phyloP scores from a whole-genome alignment of 306 rosid species.

The Citrullus colocynthis region DNA sequence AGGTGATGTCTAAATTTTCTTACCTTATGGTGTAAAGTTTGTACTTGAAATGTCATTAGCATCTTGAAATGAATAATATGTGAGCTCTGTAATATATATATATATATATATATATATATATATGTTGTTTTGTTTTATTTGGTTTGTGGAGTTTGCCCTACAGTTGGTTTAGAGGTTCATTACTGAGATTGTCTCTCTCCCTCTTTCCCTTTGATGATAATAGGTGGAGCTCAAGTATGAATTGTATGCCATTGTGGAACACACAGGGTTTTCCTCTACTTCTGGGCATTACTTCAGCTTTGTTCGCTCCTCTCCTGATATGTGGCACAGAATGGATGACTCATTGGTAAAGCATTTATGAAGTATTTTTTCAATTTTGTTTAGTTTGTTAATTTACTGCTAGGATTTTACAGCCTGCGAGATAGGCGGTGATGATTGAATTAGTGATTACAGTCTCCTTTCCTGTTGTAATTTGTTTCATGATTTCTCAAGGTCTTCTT shows the following conservation, averaged over 20 bases:
- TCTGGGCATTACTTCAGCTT: slow-evolving; percentile 82
- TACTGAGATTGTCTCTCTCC: neutral
- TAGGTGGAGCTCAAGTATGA: slow-evolving; percentile 61
- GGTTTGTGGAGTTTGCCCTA: neutral
- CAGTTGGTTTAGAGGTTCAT: neutral
- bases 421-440: neutral
- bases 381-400: neutral
- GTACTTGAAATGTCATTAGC: neutral
- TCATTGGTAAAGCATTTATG: slow-evolving; percentile 34
- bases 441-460: neutral
- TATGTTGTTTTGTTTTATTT: no score
- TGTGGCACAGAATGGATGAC: slow-evolving; percentile 80
- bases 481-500: neutral
- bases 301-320: slow-evolving; percentile 60
- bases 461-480: neutral
- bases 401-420: neutral
- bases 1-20: slow-evolving; percentile 35
- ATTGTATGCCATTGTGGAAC: slow-evolving; percentile 75
- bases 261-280: slow-evolving; percentile 48
- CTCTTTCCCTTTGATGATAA: neutral
- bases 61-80: neutral
- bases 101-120: no score
- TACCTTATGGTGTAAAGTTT: neutral
- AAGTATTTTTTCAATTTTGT: neutral
- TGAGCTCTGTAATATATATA: neutral